Base-by-base conservation (phyloP, 768 basidiomycete species). In the Galerina marginata region DNA sequence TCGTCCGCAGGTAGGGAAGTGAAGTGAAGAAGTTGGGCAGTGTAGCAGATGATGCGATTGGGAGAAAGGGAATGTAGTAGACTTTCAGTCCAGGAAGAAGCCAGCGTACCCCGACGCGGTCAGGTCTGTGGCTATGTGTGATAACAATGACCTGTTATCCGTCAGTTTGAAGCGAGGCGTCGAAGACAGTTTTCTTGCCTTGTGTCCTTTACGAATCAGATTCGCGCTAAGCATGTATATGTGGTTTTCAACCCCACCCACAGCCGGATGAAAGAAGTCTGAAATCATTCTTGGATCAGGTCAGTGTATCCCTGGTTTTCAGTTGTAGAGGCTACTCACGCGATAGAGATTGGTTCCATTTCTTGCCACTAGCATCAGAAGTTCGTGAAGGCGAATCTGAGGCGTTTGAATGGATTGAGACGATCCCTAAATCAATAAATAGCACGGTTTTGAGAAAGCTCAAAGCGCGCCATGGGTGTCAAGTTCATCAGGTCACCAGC, bases 191-290 rank as follows among this genome's bases (percentile, higher is more conserved):
- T 11, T 26, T 29, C 78, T 16, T 70, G 90, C 95, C 75, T 92
- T 94, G 75, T 99, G 96, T 4, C 95, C 95, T 42, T 84, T 84
- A 43, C 81, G 80, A 55, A 95, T 86, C 43, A 99, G 86, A 49
- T 90, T 89, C 16, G 91, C 88, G 58, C 90, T 89, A 48, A 99
- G 83, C 86, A 92, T 92, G 75, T 93, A 98, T 39, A 98, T 96
- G 73, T 97, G 95, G 60, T 88, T 96, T 76, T 99, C 97, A 36
- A 99, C 96, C 7, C 97, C 97, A 3, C 97, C 97, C 2, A 96
- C 90, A 59, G 86, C 82, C 0, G 97, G 97, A 69, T 93, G 88
- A 77, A 98, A 99, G 80, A 99, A 99, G 77, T 99, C 97, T 43
- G 89, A 92, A 59, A 99, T 87, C 93, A 99, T 95, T 46, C 95